These are phyloP conservation scores for Boletus rex-veris DNA, from an alignment of 768 basidiomycete genomes.

Conservation along the genomic window DNA sequence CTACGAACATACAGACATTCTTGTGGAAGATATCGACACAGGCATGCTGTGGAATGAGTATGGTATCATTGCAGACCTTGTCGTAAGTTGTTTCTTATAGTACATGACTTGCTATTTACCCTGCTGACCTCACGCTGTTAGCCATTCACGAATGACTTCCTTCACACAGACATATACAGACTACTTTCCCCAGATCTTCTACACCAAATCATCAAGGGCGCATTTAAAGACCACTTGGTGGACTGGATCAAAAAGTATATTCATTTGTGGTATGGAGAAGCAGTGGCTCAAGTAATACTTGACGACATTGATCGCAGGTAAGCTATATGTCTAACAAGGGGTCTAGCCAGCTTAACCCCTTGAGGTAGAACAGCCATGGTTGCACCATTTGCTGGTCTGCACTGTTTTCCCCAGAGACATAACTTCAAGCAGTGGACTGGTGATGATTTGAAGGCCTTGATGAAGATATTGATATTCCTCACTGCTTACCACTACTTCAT, in stretches of 20 bases:
- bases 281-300: slow-evolving; percentile 14
- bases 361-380: slow-evolving; percentile 26
- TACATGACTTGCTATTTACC: slow-evolving; percentile 32
- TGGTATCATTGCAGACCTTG: slow-evolving; percentile 20
- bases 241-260: background rate
- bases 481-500: no score
- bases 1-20: background rate
- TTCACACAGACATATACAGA: slow-evolving; percentile 23
- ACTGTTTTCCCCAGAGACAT: no score
- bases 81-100: slow-evolving; percentile 6
- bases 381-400: slow-evolving; percentile 22
- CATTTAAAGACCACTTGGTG: no score
- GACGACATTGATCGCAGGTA: slow-evolving; percentile 32
- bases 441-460: background rate
- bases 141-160: no score
- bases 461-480: background rate
- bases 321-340: background rate
- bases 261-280: background rate
- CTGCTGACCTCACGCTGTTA: slow-evolving; percentile 5
- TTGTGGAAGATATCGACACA: background rate
- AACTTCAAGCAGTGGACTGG: background rate
- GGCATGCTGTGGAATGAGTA: slow-evolving; percentile 23
- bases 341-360: background rate
- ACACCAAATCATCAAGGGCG: background rate
- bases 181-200: background rate